Evolutionary conservation across 306 rosid genomes (phyloP).

Genomic region (Gleditsia sinensis): DNA sequence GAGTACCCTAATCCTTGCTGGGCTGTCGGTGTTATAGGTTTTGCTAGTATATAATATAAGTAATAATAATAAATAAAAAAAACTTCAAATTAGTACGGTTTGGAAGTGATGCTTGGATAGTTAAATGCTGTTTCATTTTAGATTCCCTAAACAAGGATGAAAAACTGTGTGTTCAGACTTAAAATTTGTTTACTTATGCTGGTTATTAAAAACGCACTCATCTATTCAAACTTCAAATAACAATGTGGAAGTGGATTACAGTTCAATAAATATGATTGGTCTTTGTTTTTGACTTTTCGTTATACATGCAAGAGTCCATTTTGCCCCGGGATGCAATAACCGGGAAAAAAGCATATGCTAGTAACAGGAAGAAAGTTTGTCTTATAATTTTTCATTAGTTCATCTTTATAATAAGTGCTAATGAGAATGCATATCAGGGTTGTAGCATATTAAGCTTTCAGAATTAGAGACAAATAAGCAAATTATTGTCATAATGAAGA

Average conservation of each 20-base stretch:
- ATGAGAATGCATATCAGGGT: not conserved
- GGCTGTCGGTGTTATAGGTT: not conserved
- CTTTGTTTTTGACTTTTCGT: not conserved
- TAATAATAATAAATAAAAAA: not conserved
- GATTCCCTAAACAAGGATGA: not conserved
- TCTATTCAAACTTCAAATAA: not conserved
- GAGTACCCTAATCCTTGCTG: not conserved
- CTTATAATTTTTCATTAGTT: too few relatives aligned
- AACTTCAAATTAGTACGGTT: not conserved
- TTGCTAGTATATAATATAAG: not conserved
- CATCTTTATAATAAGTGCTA: too few relatives aligned
- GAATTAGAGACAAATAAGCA: not conserved
- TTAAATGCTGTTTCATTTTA: not conserved
- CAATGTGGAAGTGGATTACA: not conserved
- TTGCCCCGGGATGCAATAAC: not conserved
- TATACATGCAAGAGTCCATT: not conserved
- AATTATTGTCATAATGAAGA: not conserved
- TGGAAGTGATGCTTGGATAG: not conserved
- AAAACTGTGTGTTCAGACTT: not conserved
- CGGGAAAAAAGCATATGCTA: too few relatives aligned
- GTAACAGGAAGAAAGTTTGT: too few relatives aligned
- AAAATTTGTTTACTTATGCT: not conserved
- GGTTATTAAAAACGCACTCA: not conserved
- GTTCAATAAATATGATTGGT: not conserved
- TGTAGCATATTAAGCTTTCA: not conserved